Evolutionary conservation across 2,329 filamentous ascomycete genomes (phyloP), one percentile per base, ranked within the genome.

Genomic region (Penicillium sp.): DNA sequence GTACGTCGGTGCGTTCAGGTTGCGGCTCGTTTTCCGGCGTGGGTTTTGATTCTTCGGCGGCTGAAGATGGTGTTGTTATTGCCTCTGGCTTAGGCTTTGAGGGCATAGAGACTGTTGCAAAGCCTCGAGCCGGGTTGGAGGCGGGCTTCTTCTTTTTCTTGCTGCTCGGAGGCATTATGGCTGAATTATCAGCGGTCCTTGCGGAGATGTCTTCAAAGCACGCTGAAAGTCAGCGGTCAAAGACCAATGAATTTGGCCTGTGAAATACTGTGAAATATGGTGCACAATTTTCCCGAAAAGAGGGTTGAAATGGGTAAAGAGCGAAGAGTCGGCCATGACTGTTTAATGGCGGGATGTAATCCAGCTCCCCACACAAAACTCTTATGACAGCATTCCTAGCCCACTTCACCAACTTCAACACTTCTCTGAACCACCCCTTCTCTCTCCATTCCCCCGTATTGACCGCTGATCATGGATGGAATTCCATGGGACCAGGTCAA

Each of bases 111-210:
- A 90, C 95, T 5, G 94, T 99, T 62, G 93, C 91, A 77, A 97
- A 96, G 18, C 92, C 94, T 73, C 94, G 84, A 38, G 92, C 91
- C 57, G 92, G 90, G 74, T 97, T 97, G 32, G 88, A 85, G 26
- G 85, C 84, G 53, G 89, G 82, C 83, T 97, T 97, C 81, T 91
- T 95, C 79, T 97, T 96, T 78, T 96, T 96, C 76, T 90, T 89
- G 60, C 90, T 89, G 60, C 80, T 79, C 14, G 76, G 71, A 38
- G 89, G 88, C 89, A 93, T 93, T 47, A 37, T 62, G 52, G 34
- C 42, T 40, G 39, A 35, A 52, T 39, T 52, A 56, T 32, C 29
- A 44, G 26, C 35, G 42, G 53, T 52, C n/a, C 26, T 37, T 44
- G 49, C 29, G 39, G 35, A 63, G 60, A 37, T 24, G 43, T 55